phyloP scores from a whole-genome alignment of 228 moss, liverwort and hornwort species.

The Sphagnum fallax region DNA sequence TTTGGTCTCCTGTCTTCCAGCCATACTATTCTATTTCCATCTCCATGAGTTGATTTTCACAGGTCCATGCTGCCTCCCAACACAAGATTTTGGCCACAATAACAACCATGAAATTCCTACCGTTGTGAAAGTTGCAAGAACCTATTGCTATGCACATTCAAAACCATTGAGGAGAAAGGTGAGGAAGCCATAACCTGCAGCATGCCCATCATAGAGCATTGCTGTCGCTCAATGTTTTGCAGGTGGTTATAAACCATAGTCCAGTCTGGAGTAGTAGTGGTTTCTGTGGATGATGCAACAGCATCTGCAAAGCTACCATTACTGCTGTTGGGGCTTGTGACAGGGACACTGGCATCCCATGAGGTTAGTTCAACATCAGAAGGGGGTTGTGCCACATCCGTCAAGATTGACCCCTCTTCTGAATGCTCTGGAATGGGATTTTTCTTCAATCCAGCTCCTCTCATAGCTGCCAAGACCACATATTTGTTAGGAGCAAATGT shows the following conservation, averaged over 20 bases:
- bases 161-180: no score
- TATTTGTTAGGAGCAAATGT: no score
- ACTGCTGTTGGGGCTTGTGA: slow-evolving; percentile 34
- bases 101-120: no score
- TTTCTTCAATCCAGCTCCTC: slow-evolving; percentile 10
- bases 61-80: no score
- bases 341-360: slow-evolving; percentile 42
- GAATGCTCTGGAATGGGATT: slow-evolving; percentile 27
- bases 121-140: no score
- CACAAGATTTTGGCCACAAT: no score
- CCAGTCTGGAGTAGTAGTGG: slow-evolving; percentile 27
- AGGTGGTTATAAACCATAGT: slow-evolving; percentile 38
- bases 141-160: no score
- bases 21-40: no score
- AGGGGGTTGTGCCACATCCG: slow-evolving; percentile 15
- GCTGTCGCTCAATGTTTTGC: slow-evolving; percentile 40
- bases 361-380: slow-evolving; percentile 26
- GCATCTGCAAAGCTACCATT: slow-evolving; percentile 37
- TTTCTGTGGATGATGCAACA: slow-evolving; percentile 13
- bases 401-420: slow-evolving; percentile 30
- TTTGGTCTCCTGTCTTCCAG: no score
- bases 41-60: no score
- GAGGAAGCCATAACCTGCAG: slow-evolving; percentile 22
- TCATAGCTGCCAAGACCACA: slow-evolving; percentile 2
- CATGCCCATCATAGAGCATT: slow-evolving; percentile 40